Base-by-base conservation (phyloP, 441 rosid species). In the Populus hybrid region DNA sequence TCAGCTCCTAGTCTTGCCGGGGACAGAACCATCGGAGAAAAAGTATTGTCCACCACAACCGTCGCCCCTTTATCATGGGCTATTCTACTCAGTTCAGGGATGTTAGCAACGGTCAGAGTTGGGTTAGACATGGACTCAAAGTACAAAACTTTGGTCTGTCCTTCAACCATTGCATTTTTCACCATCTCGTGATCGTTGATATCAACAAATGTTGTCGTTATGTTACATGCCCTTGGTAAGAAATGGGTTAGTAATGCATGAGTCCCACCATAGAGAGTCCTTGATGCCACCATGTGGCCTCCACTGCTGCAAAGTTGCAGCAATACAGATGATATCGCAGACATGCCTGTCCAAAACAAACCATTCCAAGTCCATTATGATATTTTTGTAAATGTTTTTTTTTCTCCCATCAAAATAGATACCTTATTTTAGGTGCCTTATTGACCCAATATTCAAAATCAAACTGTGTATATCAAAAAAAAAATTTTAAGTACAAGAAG, bases 1-100 rank as follows among this genome's bases (percentile, higher is more conserved):
- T 93, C 99, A 6, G 99, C 99, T 32, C 99, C 99, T 12, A 93
- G 89, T 61, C 85, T 82, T 1, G 95, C 97, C 32, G 99, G 99
- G 40, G 98, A 93, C 16, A 95, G 81, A 30, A 95, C 92, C 93
- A 95, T 87, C 1, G 98, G 99, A 0, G 98, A 80, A 73, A 95
- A 95, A 9, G 99, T 93, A 80, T 95, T 95, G 81, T 95, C 98
- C 2, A 93, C 99, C 14, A 93, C 95, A 59, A 87, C 97, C 42
- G 79, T 87, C 11, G 85, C 91, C 1, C 97, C 94, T 77, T 88
- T 92, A 2, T 89, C 98, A 75, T 90, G 99, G 36, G 89, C 98
- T 10, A 90, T 81, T 73, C 94, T 81, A 82, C 97, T 87, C n/a
- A 95, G 86, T 81, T 79, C 94, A 42, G 99, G 97, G 10, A 87